These are phyloP conservation scores for Salvia miltiorrhiza DNA, from an alignment of 257 asterid species.

Conservation along the genomic window DNA sequence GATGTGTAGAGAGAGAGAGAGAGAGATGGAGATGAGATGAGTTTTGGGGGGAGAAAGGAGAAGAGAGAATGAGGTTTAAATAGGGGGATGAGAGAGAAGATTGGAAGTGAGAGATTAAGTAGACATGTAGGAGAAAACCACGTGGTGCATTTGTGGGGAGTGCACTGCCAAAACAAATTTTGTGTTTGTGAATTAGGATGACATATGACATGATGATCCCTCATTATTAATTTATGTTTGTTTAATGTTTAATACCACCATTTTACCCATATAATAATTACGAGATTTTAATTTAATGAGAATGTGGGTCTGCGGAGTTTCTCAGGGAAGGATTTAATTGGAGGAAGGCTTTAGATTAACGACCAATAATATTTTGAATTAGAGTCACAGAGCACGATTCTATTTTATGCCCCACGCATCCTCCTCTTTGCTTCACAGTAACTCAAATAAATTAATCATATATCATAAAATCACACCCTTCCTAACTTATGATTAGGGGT, in stretches of 20 bases:
- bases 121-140: slow-evolving; percentile 38
- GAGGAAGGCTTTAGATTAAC: slow-evolving; percentile 19
- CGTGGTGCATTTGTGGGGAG: slow-evolving; percentile 45
- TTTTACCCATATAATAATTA: background rate
- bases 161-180: background rate
- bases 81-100: slow-evolving; percentile 27
- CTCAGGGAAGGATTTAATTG: slow-evolving; percentile 23
- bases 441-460: background rate
- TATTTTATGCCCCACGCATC: background rate
- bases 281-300: no score
- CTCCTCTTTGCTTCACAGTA: background rate
- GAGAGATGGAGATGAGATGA: background rate
- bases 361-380: slow-evolving; percentile 19
- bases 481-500: no score
- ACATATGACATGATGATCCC: slow-evolving; percentile 30
- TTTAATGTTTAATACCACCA: background rate
- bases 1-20: background rate
- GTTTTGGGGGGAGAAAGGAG: slow-evolving; percentile 27
- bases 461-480: background rate
- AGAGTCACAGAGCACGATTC: background rate
- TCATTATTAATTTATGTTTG: background rate
- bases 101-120: background rate
- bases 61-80: slow-evolving; percentile 31
- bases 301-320: slow-evolving; percentile 1
- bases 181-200: background rate